phyloP scores from a whole-genome alignment of 805 yeast genomes.

The Myxozyma vanderwaltii region DNA sequence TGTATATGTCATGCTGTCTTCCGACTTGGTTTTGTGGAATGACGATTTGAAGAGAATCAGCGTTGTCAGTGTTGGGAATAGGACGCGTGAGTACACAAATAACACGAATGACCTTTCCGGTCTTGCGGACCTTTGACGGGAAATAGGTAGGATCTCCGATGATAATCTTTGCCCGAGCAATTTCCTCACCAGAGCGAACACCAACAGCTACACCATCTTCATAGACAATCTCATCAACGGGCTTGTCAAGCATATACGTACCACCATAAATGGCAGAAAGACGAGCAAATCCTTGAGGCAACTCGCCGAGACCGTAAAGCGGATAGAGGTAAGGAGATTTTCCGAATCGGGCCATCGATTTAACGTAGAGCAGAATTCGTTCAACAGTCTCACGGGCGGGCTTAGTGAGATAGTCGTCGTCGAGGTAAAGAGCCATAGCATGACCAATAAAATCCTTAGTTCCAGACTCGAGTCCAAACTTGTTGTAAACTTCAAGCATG shows the following conservation, averaged over 20 bases:
- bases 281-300: slow-evolving; percentile 99
- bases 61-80: slow-evolving; percentile 74
- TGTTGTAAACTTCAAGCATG: slow-evolving; percentile 85
- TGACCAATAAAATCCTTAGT: slow-evolving; percentile 97
- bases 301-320: slow-evolving; percentile 92
- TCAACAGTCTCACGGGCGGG: slow-evolving; percentile 93
- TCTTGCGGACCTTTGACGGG: slow-evolving; percentile 74
- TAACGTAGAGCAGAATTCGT: slow-evolving; percentile 79
- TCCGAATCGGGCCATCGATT: slow-evolving; percentile 91
- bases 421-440: slow-evolving; percentile 96
- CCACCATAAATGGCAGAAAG: slow-evolving; percentile 97
- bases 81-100: slow-evolving; percentile 91
- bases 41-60: slow-evolving; percentile 89
- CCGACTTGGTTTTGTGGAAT: slow-evolving; percentile 95
- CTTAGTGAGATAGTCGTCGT: slow-evolving; percentile 81
- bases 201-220: slow-evolving; percentile 77
- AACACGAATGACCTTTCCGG: slow-evolving; percentile 79
- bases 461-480: slow-evolving; percentile 88
- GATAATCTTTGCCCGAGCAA: slow-evolving; percentile 87
- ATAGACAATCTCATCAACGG: slow-evolving; percentile 84
- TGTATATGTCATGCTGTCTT: slow-evolving; percentile 90
- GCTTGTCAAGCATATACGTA: slow-evolving; percentile 96
- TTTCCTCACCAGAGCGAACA: slow-evolving; percentile 87
- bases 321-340: slow-evolving; percentile 97
- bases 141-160: slow-evolving; percentile 98